Base-by-base conservation (phyloP, 331 rosid genomes). In the Quercus lobata region DNA sequence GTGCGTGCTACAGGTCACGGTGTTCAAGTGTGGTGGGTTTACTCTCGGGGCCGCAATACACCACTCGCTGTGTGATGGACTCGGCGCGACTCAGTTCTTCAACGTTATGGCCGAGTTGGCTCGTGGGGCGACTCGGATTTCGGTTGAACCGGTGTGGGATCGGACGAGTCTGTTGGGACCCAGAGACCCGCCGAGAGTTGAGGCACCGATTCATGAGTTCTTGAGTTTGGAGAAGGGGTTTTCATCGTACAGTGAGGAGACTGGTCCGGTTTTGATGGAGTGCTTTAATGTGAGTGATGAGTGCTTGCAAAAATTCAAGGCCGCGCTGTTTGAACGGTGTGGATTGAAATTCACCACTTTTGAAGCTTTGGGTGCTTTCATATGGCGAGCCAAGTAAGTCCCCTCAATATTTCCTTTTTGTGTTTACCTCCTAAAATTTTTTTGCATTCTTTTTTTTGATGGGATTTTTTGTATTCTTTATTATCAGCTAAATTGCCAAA, bases 321-420 rank as follows among this genome's bases (percentile, higher is more conserved):
- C 29, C 5, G 57, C 44, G 49, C 76, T 92, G 77, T 76, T 86
- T 54, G 80, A 91, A 6, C 87, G 80, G 37, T 88, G 83, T 52
- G 96, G 94, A 19, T 65, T 85, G 41, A 88, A 80, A 12, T 95
- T 92, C 75, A 95, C 97, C 62, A 87, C 95, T 27, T 92, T 95
- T 74, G 98, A 95, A 80, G 96, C 96, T 63, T 80, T 95, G 19
- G 94, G 93, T 16, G 97, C 98, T 16, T 95, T 83, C 84, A 85
- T 95, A 73, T 95, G 97, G 98, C 89, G 96, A 8, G 93, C 96
- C 84, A 95, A 95, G 97, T 92, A 83, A 86, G 97, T 84, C 72
- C 1, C 25, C 12, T 4, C n/a, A 15, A 12, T 5, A 6, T 9
- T 16, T 55, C 17, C 25, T 18, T 21, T n/a, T 8, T 4, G 0